These are phyloP conservation scores for Colletotrichum scovillei DNA, from an alignment of 2,329 filamentous ascomycete species.

Conservation along the genomic window DNA sequence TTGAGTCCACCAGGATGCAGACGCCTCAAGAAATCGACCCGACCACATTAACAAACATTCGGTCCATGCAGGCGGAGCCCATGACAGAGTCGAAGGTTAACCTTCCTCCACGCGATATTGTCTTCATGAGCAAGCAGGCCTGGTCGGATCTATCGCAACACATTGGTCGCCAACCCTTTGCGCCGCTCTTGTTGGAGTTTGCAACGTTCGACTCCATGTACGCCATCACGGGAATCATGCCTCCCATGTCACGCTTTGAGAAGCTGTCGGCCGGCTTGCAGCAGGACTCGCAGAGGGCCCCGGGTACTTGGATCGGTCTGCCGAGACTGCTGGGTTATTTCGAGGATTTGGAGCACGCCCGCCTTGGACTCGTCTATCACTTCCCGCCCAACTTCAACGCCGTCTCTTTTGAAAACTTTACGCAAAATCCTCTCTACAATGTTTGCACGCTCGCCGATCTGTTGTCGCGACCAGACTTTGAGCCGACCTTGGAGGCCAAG, in stretches of 20 bases:
- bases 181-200: constrained; percentile 77
- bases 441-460: constrained; percentile 67
- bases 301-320: constrained; percentile 69
- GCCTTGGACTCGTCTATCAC: constrained; percentile 81
- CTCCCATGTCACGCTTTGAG: constrained; percentile 73
- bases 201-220: constrained; percentile 73
- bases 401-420: constrained; percentile 63
- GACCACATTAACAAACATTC: constrained; percentile 60
- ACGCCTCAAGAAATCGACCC: constrained; percentile 72
- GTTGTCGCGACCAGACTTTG: constrained; percentile 61
- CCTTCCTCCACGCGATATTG: constrained; percentile 56
- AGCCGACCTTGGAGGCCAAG: constrained; percentile 79
- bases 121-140: constrained; percentile 61
- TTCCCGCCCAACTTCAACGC: constrained; percentile 74
- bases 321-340: constrained; percentile 76
- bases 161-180: constrained; percentile 57
- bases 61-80: constrained; percentile 51
- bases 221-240: constrained; percentile 70
- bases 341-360: constrained; percentile 76
- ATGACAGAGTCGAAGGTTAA: constrained; percentile 39
- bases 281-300: constrained; percentile 62
- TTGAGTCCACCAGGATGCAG: constrained; percentile 70
- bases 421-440: constrained; percentile 61
- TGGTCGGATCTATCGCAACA: constrained; percentile 60
- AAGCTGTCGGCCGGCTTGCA: constrained; percentile 70